These are phyloP conservation scores for Fusarium denticulatum DNA, from an alignment of 2,329 filamentous ascomycete species.

Conservation along the genomic window DNA sequence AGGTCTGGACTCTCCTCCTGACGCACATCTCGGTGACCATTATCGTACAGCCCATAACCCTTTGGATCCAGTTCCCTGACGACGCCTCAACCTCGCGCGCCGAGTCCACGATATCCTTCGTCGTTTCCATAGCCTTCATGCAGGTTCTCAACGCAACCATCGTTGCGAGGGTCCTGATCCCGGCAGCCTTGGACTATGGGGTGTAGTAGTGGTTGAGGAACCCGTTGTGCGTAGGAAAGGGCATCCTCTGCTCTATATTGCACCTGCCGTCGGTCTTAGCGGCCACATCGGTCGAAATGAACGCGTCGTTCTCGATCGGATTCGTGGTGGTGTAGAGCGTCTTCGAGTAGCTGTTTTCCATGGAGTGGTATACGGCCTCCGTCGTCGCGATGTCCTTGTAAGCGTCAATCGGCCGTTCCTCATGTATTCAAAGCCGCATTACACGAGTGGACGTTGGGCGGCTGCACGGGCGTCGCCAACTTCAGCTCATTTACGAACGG, in stretches of 20 bases:
- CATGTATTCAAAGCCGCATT: not conserved
- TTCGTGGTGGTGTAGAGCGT: not conserved
- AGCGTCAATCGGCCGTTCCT: not conserved
- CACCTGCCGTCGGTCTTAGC: not conserved
- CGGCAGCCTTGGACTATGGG: accelerated
- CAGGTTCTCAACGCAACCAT: not conserved
- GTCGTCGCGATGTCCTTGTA: not conserved
- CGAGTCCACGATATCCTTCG: not conserved
- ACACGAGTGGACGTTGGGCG: not conserved
- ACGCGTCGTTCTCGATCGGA: not conserved
- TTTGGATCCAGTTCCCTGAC: not conserved
- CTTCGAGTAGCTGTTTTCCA: accelerated
- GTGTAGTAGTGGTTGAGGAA: not conserved
- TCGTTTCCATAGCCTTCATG: not conserved
- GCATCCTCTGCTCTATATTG: not conserved
- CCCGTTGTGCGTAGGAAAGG: not conserved
- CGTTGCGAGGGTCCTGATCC: too few relatives aligned
- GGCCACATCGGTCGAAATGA: not conserved
- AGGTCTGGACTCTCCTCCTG: not conserved
- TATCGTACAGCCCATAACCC: not conserved
- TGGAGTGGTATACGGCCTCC: not conserved
- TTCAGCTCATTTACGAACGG: not conserved
- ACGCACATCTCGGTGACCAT: accelerated
- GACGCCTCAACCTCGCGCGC: accelerated
- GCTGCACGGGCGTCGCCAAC: not conserved